Base-by-base conservation (phyloP, 768 basidiomycete genomes). In the Trametes maxima region DNA sequence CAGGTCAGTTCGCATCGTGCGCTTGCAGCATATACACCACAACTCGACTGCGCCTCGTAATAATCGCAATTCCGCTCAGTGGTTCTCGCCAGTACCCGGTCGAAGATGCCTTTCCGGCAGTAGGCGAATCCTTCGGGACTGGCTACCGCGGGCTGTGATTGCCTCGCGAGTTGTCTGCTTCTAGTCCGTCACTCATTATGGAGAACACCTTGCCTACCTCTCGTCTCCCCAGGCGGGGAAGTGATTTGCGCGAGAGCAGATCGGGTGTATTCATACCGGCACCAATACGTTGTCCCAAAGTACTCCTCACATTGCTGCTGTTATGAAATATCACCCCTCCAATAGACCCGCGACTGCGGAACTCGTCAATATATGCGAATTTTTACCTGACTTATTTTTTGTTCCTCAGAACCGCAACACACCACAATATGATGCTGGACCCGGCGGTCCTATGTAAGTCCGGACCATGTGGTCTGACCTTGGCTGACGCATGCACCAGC, bases 361-460 rank as follows among this genome's bases (percentile, higher is more conserved):
- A 11, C 33, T 19, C 33, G 19, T 50, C n/a, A 13, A 24, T 6
- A n/a, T 35, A 19, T 8, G 3, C 19, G 33, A 54, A n/a, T 3
- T 21, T 17, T 22, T 12, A 11, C 25, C 14, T 14, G n/a, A 33
- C 57, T 45, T 19, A 52, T 51, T 36, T 17, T 17, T 37, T 44
- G 25, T 17, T 24, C 62, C 49, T 21, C 70, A 94, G 92, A 40
- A 84, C 89, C 2, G 89, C 88, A 44, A 92, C 91, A 3, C 95
- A 97, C 71, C 90, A 94, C 69, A 98, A 97, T 73, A 96, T 95
- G 94, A 94, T 93, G 81, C 82, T 96, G 36, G 94, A 95, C 76
- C 92, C 92, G 22, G 85, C 85, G 39, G 76, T 91, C 57, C 78
- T 95, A 19, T 93, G 92, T 94, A 72, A 73, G 88, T 80, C 25